Percentiles rank a stretch among this genome's conserved stretches.
phyloP scores from a whole-genome alignment of 768 basidiomycete genomes.

The Tricholoma flavovirens region DNA sequence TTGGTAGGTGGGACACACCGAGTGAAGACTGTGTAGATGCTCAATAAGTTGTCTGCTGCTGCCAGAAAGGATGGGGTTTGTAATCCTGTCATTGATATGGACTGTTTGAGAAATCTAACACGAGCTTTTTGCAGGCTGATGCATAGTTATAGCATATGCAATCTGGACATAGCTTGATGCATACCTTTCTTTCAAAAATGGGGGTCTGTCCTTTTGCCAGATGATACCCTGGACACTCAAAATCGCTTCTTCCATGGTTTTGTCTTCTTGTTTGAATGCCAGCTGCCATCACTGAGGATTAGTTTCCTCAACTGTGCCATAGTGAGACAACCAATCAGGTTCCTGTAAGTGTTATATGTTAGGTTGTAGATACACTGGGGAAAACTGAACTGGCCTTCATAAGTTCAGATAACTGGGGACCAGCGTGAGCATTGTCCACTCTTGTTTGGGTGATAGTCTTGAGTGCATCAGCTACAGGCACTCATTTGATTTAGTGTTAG shows the following conservation, averaged over 20 bases:
- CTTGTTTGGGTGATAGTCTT: background rate
- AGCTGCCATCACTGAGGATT: background rate
- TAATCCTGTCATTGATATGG: background rate
- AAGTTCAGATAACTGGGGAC: background rate
- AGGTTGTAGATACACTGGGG: background rate
- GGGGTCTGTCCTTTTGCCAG: background rate
- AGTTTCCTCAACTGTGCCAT: background rate
- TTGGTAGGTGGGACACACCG: background rate
- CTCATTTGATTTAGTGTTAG: background rate
- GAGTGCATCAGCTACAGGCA: background rate
- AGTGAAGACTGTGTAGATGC: background rate
- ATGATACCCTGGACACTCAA: background rate
- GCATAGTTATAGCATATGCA: background rate
- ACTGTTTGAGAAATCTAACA: background rate
- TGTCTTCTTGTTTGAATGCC: background rate
- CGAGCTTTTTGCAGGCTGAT: background rate
- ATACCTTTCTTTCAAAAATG: background rate
- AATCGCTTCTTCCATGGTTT: background rate
- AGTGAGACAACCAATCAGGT: background rate
- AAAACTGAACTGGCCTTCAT: background rate
- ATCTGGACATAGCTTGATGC: background rate
- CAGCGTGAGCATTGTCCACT: background rate
- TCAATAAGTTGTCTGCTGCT: background rate
- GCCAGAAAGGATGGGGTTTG: background rate
- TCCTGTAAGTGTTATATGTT: background rate